These are phyloP conservation scores for Cutaneotrichosporon sp. DNA, from an alignment of 1,284 basidiomycete species.

Conservation along the genomic window DNA sequence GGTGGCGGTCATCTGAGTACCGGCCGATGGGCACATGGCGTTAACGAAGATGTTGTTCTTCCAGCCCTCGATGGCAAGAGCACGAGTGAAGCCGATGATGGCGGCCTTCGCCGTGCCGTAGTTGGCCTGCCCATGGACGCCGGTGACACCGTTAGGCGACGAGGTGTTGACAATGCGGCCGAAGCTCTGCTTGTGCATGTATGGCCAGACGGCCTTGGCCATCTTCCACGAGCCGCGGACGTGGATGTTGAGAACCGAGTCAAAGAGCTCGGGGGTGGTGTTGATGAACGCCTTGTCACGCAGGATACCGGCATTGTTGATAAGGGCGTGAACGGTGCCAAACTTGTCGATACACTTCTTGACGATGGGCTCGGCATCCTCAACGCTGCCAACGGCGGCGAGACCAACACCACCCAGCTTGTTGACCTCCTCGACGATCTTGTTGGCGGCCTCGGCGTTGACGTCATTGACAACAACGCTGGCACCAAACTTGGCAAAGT, in stretches of 20 bases:
- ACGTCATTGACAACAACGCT: conserved; percentile 98
- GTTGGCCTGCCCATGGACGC: conserved; percentile 86
- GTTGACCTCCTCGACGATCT: conserved; percentile 80
- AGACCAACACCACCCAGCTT: conserved; percentile 86
- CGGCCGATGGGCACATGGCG: conserved; percentile 81
- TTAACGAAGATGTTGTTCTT: conserved; percentile 90
- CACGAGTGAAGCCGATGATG: conserved; percentile 83
- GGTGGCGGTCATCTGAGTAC: conserved; percentile 84
- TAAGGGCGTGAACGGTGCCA: conserved; percentile 78
- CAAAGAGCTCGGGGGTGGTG: conserved; percentile 91
- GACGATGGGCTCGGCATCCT: conserved; percentile 81
- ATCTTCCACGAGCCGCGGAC: conserved; percentile 75
- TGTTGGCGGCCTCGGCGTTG: conserved; percentile 71
- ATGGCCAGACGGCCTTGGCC: conserved; percentile 91
- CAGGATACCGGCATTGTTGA: conserved; percentile 93
- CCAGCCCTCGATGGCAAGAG: conserved; percentile 85
- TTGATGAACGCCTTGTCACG: conserved; percentile 86
- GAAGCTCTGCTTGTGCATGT: conserved; percentile 95
- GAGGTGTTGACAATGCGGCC: conserved; percentile 92
- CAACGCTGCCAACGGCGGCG: conserved; percentile 79
- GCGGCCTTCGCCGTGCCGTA: conserved; percentile 94
- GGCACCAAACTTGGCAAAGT: conserved; percentile 86
- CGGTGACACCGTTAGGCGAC: conserved; percentile 85
- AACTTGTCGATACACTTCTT: conserved; percentile 83
- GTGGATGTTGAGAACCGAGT: conserved; percentile 83